Evolutionary conservation across 1,284 basidiomycete species (phyloP).

Genomic region (Thecaphora thlaspeos): DNA sequence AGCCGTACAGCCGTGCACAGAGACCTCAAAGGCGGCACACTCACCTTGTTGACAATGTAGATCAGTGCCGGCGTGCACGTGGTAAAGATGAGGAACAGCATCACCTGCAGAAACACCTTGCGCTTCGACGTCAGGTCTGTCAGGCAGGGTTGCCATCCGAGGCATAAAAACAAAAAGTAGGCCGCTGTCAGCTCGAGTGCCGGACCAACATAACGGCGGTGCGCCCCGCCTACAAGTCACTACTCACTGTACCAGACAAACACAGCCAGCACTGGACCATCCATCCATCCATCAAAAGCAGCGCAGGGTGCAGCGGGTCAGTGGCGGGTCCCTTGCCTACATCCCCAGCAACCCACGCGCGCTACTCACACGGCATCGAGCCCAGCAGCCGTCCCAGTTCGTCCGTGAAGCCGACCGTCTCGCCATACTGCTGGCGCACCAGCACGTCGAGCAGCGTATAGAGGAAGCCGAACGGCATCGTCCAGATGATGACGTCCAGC

Average conservation of each 20-base stretch:
- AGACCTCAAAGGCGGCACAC: background rate
- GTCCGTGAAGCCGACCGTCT: constrained; percentile 28
- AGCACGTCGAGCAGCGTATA: constrained; percentile 52
- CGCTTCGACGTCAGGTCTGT: constrained; percentile 33
- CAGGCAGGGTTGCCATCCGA: no score
- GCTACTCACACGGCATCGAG: constrained; percentile 42
- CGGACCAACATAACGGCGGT: constrained; percentile 3
- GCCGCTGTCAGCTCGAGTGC: no score
- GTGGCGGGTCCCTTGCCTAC: no score
- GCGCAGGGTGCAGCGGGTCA: no score
- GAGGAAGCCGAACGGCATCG: constrained; percentile 52
- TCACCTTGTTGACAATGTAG: constrained; percentile 49
- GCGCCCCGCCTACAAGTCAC: background rate
- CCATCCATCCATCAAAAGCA: no score
- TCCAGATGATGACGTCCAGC: constrained; percentile 51
- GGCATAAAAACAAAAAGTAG: no score
- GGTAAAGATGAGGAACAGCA: constrained; percentile 29
- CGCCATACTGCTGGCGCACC: constrained; percentile 54
- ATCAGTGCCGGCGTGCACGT: constrained; percentile 38
- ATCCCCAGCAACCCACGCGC: no score
- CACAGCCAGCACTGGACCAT: constrained; percentile 28
- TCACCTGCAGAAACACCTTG: constrained; percentile 25
- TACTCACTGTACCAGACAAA: constrained; percentile 44
- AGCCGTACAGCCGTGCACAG: constrained; percentile 1
- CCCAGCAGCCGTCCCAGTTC: constrained; percentile 26